Base-by-base conservation (phyloP, 495 filamentous ascomycete species). In the Daldinia caldariorum region DNA sequence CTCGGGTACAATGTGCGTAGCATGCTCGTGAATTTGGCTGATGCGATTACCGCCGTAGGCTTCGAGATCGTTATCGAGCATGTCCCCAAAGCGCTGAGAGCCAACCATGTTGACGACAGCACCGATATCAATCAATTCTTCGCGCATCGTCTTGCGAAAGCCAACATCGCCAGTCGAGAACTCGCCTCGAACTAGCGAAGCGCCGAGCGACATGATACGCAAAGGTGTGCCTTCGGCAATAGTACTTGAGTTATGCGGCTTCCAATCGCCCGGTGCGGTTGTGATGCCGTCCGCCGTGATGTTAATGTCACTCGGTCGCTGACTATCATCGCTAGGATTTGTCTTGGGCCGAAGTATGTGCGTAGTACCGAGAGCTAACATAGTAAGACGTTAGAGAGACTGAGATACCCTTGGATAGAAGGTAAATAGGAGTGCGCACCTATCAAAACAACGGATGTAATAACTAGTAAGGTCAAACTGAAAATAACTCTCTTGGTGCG, bases 151-250 rank as follows among this genome's bases (percentile, higher is more conserved):
- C 37, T 76, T 77, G 50, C 87, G 84, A 75, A 89, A 89, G 18
- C 86, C 86, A 74, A 86, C 84, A 5, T 79, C 75, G 58, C 84
- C 82, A 3, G 73, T 79, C 1, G 83, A 86, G 35, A 71, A 73
- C 50, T 82, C 83, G 10, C 87, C 87, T 51, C 77, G 77, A 10
- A 87, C 88, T 54, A 89, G 84, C 0, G 86, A 89, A 9, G 86
- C 86, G 14, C 87, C 87, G 6, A 88, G 75, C 18, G 86, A 83
- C 75, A 88, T 77, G 34, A 87, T 81, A 18, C 85, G 79, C 0
- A 88, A 77, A 0, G 76, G 74, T 9, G 67, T 71, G 1, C 73
- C 75, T 10, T 73, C 56, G 0, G 73, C 75, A 13, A 77, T 73
- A 16, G 20, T 71, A 22, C 67, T 77, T 8, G 73, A 77, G 39